A percentile compares a stretch with the other conserved stretches of the same genome.
Evolutionary conservation across 129 eudicot species (phyloP).

Genomic region (carrot (Daucus carota)): DNA sequence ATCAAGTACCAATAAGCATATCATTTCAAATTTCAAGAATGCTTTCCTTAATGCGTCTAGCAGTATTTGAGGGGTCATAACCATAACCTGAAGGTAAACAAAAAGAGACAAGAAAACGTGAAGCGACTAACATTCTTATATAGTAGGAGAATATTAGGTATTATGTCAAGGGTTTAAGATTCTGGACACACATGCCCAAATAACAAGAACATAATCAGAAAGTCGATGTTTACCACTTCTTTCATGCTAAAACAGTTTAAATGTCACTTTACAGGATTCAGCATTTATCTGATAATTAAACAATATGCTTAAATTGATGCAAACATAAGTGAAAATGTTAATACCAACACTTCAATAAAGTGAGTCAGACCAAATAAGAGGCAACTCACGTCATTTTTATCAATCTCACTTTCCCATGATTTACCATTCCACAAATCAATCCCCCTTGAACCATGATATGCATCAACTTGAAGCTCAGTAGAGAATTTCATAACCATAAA

Average conservation of each 20-base stretch:
- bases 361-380: not conserved
- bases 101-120: conserved; percentile 3
- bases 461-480: conserved; percentile 53
- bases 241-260: not conserved
- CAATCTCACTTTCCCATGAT: conserved; percentile 52
- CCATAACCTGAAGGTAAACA: conserved; percentile 42
- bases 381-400: conserved; percentile 45
- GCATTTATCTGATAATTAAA: not conserved
- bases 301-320: too few relatives aligned
- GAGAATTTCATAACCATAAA: conserved; percentile 35
- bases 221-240: not conserved
- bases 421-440: conserved; percentile 55
- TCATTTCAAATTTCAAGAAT: conserved; percentile 36
- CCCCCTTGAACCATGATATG: conserved; percentile 52
- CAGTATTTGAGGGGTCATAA: conserved; percentile 86
- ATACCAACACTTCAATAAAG: not conserved
- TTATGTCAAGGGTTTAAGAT: not conserved
- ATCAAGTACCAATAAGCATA: conserved; percentile 59
- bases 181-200: not conserved
- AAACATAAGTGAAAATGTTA: too few relatives aligned
- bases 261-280: not conserved
- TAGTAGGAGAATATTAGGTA: not conserved
- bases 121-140: not conserved
- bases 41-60: conserved; percentile 73
- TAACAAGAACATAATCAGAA: not conserved